Base-by-base conservation (phyloP, 805 yeast genomes). In the Barnettozyma sp. region DNA sequence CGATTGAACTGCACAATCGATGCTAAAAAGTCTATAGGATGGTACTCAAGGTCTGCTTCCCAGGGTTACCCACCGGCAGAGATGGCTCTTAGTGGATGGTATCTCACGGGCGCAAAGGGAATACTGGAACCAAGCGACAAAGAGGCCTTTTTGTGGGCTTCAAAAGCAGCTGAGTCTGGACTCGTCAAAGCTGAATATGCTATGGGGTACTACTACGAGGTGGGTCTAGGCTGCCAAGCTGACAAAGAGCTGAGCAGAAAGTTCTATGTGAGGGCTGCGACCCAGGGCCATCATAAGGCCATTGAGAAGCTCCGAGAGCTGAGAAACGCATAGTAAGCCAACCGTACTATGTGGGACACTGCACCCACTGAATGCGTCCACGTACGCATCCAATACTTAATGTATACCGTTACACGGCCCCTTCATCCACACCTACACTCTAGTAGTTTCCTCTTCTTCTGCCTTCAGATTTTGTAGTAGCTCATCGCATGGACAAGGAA, bases 81-180 rank as follows among this genome's bases (percentile, higher is more conserved):
- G 53, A 63, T 82, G 52, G 85, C 84, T 0, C 58, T 82, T 23
- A 73, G 82, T 40, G 87, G 87, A 32, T 82, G 90, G 88, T 75
- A 78, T 46, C 65, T 82, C 10, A 76, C 86, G 0, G 94, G 94
- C 2, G 76, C 75, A 1, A 64, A 66, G 11, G 73, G 67, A 2
- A 60, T 73, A 2, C 54, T 82, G 28, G 59, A 60, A 28, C 67
- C 70, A 7, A 76, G 77, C 54, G 80, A 73, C 44, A 66, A 64
- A 30, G 80, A 79, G 60, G 85, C 87, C 1, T 78, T 72, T 44
- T 54, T 71, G 13, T 82, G 85, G 78, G 82, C 85, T 4, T 49
- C 63, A 7, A 68, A 70, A 38, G 79, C 82, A n/a, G 62, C 83
- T 0, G 74, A 73, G 37, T 69, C 68, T 18, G 79, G 78, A 17